Base-by-base conservation (phyloP, 306 rosid genomes). In the Acacia confusa region DNA sequence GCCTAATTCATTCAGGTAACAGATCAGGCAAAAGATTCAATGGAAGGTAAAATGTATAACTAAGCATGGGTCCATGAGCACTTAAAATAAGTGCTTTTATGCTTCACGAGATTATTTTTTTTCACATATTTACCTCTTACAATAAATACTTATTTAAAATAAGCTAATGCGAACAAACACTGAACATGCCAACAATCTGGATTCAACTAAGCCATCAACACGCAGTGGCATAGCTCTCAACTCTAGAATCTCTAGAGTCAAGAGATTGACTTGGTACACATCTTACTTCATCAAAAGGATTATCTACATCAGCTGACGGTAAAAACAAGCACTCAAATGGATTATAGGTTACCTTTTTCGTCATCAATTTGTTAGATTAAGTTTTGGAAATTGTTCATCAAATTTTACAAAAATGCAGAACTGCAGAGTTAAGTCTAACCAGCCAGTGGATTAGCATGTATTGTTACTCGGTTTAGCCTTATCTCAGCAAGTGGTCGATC, bases 401-500 rank as follows among this genome's bases (percentile, higher is more conserved):
- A 19, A 24, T 66, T 40, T 12, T 22, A 75, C 53, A 57, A 15
- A 57, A 38, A 7, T 47, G 25, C 66, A 34, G 52, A 75, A 12
- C 19, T 57, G 66, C 67, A 19, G 17, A 32, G 64, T 24, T 12
- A 13, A 27, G 77, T 57, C 84, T 86, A 91, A 52, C 90, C 91
- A 13, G 90, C 92, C 6, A 91, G 95, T 0, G 95, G 95, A 82
- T 91, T 89, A 50, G 95, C 92, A 77, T 91, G 95, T 22, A 91
- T 87, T 20, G 95, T 91, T 44, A 91, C 92, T 7, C 90, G 92
- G 78, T 91, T 91, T 75, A 91, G 95, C 82, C 92, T 83, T 79
- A 91, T 91, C 89, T 91, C 95, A 0, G 90, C 95, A n/a, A 91
- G 95, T 47, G 95, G 95, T 34, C 92, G 90, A 78, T 91, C 95